Conservation (phyloP, 495 filamentous ascomycete genomes). For the Neurospora sp. region DNA sequence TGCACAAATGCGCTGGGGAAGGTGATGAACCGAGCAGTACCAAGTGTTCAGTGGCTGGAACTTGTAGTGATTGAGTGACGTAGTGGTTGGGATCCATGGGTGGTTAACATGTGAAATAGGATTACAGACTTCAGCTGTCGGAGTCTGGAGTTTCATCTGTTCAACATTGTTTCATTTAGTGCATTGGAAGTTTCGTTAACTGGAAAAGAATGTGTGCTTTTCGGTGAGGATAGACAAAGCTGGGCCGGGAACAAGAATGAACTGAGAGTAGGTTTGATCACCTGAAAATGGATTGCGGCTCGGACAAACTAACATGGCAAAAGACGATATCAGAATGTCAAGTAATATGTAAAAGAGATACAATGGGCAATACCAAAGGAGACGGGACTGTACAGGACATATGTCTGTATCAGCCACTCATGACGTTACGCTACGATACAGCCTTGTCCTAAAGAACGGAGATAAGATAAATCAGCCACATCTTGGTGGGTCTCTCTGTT, state of each 20-base stretch:
- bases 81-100: not conserved
- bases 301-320: not conserved
- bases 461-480: not conserved
- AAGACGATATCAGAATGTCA: not conserved
- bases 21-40: slow-evolving; percentile 33
- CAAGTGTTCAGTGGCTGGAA: not conserved
- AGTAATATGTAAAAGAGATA: not conserved
- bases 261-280: not conserved
- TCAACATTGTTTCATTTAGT: not conserved
- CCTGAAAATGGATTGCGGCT: not conserved
- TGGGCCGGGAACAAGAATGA: not conserved
- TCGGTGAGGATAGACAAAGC: not conserved
- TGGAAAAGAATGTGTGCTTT: not conserved
- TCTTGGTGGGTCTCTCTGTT: not conserved
- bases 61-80: not conserved
- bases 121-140: not conserved
- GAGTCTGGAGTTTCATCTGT: not conserved
- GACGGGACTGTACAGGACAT: not conserved
- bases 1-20: slow-evolving; percentile 81
- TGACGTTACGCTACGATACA: not conserved
- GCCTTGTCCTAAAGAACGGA: not conserved
- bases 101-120: not conserved
- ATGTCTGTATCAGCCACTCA: not conserved
- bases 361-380: not conserved
- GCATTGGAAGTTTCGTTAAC: not conserved